Evolutionary conservation across 768 basidiomycete genomes (phyloP), one percentile per base, ranked within the genome.

Genomic region (Mycena floridula): DNA sequence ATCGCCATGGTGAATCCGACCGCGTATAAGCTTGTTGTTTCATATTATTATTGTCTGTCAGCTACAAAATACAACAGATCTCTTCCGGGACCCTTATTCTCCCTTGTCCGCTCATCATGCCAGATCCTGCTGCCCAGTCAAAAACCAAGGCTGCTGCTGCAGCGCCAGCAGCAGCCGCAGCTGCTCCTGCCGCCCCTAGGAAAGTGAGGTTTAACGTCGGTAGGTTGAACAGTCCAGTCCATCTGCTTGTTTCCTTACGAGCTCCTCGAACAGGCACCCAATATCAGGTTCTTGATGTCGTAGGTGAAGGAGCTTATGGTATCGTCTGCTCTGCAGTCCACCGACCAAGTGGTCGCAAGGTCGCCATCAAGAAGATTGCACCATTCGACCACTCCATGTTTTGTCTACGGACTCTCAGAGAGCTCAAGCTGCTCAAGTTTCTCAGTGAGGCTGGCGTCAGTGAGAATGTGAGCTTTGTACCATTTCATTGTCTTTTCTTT

Each of bases 351-450:
- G 82, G 84, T 42, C 85, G 89, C 47, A 91, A 91, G 63, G 95
- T 98, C 49, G 94, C 94, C 44, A 93, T 96, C 73, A 96, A 96
- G 75, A 89, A 89, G 69, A 92, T 96, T 66, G 82, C 87, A 0
- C 92, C 92, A 5, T 96, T 95, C 54, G 93, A 95, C 61, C 92
- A 94, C 59, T 84, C 91, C 46, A 91, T 95, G 89, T 94, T 93
- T 68, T 90, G 89, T 59, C 73, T 93, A 60, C 72, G 85, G 40
- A 95, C 92, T n/a, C 72, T 94, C 40, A 79, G 92, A 50, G 92
- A 90, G 63, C 74, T 90, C 54, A 90, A 89, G 57, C 68, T 89
- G 15, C 71, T 82, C 63, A 89, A 89, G 56, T 89, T 89, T 64
- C 63, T 92, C 50, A 86, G 82, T 57, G 88, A 91, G 68, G 83